Percentiles rank a stretch among this genome's conserved stretches.
Evolutionary conservation across 345 rosid species (phyloP).

Genomic region (Toxicodendron radicans): DNA sequence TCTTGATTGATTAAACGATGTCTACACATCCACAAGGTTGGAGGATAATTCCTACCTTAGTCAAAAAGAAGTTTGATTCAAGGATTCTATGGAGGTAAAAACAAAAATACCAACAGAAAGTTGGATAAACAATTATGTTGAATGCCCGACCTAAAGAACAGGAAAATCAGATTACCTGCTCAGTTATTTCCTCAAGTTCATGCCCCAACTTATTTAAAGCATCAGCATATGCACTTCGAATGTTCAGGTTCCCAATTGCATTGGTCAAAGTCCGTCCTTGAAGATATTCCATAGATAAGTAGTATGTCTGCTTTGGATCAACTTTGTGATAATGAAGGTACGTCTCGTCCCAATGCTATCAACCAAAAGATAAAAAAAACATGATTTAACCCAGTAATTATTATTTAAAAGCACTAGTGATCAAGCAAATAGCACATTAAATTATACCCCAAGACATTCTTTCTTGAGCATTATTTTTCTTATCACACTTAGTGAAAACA

Average conservation of each 20-base stretch:
- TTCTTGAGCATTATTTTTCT: not conserved
- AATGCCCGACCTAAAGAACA: conserved; percentile 2
- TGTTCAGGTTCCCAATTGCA: conserved; percentile 75
- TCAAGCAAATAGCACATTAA: not conserved
- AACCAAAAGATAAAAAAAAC: conserved; percentile 18
- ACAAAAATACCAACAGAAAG: not conserved
- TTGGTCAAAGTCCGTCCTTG: conserved; percentile 95
- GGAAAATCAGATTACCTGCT: conserved; percentile 53
- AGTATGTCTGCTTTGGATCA: conserved; percentile 91
- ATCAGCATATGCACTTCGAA: conserved; percentile 75
- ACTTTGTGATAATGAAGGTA: conserved; percentile 71
- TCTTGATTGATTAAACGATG: conserved; percentile 2
- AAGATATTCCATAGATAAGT: conserved; percentile 95
- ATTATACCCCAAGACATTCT: not conserved
- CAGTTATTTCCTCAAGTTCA: conserved; percentile 80
- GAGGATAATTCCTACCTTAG: not conserved
- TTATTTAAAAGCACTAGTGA: not conserved
- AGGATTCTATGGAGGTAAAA: not conserved
- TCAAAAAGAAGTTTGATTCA: not conserved
- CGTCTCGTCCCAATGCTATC: conserved; percentile 95
- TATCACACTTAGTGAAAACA: not conserved
- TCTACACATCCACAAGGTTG: conserved; percentile 3
- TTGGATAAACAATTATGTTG: not conserved
- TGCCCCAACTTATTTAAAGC: conserved; percentile 79
- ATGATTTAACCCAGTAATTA: not conserved